Evolutionary conservation across 345 rosid species (phyloP).

Genomic region (Cardamine chenopodiifolia): DNA sequence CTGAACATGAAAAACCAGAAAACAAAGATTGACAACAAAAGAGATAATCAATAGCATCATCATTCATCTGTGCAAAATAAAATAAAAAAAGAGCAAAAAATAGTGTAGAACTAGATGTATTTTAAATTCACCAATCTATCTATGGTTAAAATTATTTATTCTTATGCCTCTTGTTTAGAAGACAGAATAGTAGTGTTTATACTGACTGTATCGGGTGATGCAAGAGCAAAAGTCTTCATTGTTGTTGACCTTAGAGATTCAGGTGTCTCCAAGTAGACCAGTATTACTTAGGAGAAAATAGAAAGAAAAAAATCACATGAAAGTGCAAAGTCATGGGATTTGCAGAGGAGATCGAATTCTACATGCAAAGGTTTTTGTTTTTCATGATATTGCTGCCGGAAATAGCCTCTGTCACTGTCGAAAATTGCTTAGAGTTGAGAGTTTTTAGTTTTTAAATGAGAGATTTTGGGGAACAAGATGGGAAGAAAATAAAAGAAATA

Average conservation of each 20-base stretch:
- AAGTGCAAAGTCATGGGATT: background rate
- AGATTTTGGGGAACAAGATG: no score
- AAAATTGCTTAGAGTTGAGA: no score
- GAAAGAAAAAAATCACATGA: no score
- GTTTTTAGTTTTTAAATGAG: no score
- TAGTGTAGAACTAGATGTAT: background rate
- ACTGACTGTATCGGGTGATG: no score
- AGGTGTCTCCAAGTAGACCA: constrained; percentile 55
- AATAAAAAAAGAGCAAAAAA: background rate
- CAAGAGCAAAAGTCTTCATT: constrained; percentile 59
- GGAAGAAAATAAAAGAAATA: no score
- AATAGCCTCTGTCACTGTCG: no score
- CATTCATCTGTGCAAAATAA: constrained; percentile 11
- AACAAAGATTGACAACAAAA: constrained; percentile 4
- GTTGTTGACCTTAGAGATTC: constrained; percentile 66
- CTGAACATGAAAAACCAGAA: background rate
- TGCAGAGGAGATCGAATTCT: no score
- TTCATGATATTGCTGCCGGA: no score
- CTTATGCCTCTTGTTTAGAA: constrained; percentile 14
- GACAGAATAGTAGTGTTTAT: constrained; percentile 13
- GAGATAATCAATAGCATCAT: background rate
- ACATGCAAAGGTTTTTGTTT: background rate
- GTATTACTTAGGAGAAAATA: no score
- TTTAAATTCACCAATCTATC: background rate
- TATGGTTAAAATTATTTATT: constrained; percentile 2